Evolutionary conservation across 352 stramenopile genomes (phyloP).

Genomic region (Peronospora farinosa): DNA sequence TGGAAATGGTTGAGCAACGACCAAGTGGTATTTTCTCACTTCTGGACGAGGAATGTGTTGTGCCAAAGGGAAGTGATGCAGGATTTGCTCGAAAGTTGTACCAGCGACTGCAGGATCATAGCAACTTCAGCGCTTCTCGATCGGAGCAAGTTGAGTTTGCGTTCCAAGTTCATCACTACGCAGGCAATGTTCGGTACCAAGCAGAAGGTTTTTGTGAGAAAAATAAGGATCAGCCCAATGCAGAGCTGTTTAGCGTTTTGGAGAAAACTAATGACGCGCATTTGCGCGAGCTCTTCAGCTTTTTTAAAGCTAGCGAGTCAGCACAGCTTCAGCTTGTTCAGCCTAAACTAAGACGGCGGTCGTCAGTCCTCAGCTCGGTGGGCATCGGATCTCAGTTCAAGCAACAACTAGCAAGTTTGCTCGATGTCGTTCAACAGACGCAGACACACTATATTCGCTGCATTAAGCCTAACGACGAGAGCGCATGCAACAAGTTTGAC

Average conservation of each 20-base stretch:
- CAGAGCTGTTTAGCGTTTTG: slow-evolving; percentile 62
- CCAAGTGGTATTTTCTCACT: slow-evolving; percentile 71
- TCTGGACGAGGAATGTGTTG: slow-evolving; percentile 81
- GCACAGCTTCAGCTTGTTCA: slow-evolving; percentile 26
- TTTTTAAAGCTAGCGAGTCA: slow-evolving; percentile 57
- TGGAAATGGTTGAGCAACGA: slow-evolving; percentile 82
- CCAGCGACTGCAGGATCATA: slow-evolving; percentile 50
- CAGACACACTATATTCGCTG: slow-evolving; percentile 98
- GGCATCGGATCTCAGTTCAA: slow-evolving; percentile 91
- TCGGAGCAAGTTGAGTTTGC: slow-evolving; percentile 62
- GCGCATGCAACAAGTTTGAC: slow-evolving; percentile 88
- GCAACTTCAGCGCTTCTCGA: slow-evolving; percentile 51
- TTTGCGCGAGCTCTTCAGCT: slow-evolving; percentile 58
- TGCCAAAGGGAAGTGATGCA: slow-evolving; percentile 71
- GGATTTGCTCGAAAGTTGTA: slow-evolving; percentile 76
- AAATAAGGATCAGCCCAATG: slow-evolving; percentile 84
- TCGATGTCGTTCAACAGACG: slow-evolving; percentile 91
- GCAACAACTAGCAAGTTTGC: slow-evolving; percentile 87
- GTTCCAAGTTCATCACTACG: slow-evolving; percentile 83
- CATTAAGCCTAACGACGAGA: slow-evolving; percentile 97
- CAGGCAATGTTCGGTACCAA: slow-evolving; percentile 66
- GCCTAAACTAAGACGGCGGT: slow-evolving; percentile 49
- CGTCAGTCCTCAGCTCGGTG: slow-evolving; percentile 61
- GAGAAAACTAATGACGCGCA: slow-evolving; percentile 53
- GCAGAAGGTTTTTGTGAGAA: slow-evolving; percentile 80